Base-by-base conservation (phyloP, 805 yeast genomes). In the Blastobotrys parvus region DNA sequence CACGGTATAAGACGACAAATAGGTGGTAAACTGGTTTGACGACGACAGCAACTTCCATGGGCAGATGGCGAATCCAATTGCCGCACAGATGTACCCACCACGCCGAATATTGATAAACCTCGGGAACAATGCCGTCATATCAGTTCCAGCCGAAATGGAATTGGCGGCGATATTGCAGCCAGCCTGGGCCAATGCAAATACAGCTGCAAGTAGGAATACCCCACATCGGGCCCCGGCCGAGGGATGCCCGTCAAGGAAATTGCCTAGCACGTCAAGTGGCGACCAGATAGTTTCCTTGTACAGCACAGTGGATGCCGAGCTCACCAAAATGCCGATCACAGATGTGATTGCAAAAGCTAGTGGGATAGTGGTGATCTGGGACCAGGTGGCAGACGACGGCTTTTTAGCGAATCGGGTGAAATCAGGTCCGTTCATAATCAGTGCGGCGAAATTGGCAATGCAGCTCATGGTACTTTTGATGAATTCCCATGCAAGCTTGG, bases 341-440 rank as follows among this genome's bases (percentile, higher is more conserved):
- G 94, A 80, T 27, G 94, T 87, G 45, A 86, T 55, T 3, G 88
- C 81, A 63, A 85, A 87, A 53, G 85, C 75, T 17, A 82, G 46
- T 29, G 95, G 95, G 48, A 88, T 77, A 2, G 90, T 69, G 32
- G 82, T 55, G 4, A 56, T 53, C 60, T 80, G 87, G 1, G 86
- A 72, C 61, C 71, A 68, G n/a, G 68, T 55, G 3, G 80, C 70
- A 17, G 75, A 65, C 35, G 54, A 60, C 41, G 72, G 69, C 18
- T 76, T 78, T 49, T 70, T 73, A 7, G 94, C 82, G 64, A 86
- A 81, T 62, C 96, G 76, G 20, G 94, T 73, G 62, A 87, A 87
- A 68, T 87, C 96, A 1, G 95, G 94, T 13, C 92, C 84, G 64
- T 87, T 87, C 42, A 82, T 74, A 56, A 88, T 82, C 55, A 87